Percentiles rank a stretch among this genome's conserved stretches.
Conservation (phyloP, 2,329 filamentous ascomycete genomes). For the Colletotrichum tropicicola region DNA sequence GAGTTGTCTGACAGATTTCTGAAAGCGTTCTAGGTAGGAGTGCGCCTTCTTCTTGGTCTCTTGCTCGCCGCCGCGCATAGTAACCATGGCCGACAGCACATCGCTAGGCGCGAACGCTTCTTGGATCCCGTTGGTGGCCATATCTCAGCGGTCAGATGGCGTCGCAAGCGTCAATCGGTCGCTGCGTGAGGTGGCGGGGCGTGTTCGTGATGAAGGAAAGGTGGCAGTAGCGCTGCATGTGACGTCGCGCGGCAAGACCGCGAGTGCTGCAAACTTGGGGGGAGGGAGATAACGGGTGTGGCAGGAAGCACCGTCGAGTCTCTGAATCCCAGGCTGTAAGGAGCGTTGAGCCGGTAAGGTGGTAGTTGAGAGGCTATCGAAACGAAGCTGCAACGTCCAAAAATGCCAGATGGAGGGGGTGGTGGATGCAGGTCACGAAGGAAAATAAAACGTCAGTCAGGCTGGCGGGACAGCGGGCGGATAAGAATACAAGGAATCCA, state of each 20-base stretch:
- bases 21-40: slow-evolving; percentile 91
- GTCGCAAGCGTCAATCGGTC: not conserved
- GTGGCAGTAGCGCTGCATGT: slow-evolving; percentile 11
- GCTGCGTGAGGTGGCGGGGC: not conserved
- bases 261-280: not conserved
- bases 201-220: slow-evolving; percentile 2
- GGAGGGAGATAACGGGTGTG: not conserved
- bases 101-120: slow-evolving; percentile 78
- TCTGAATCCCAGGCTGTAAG: slow-evolving; percentile 12
- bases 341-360: slow-evolving; percentile 20
- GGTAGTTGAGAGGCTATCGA: slow-evolving; percentile 24
- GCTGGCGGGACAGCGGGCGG: slow-evolving; percentile 29
- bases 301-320: not conserved
- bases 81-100: slow-evolving; percentile 87
- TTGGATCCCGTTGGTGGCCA: slow-evolving; percentile 73
- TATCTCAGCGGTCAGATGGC: slow-evolving; percentile 46
- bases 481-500: slow-evolving; percentile 12
- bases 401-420: slow-evolving; percentile 25
- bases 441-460: slow-evolving; percentile 31
- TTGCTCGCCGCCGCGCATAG: slow-evolving; percentile 88
- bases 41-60: slow-evolving; percentile 90
- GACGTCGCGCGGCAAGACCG: slow-evolving; percentile 9
- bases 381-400: slow-evolving; percentile 24
- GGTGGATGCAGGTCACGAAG: slow-evolving; percentile 25
- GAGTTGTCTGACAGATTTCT: slow-evolving; percentile 85